Evolutionary conservation across 2,329 filamentous ascomycete genomes (phyloP).

Genomic region (Aspergillus quadricinctus): DNA sequence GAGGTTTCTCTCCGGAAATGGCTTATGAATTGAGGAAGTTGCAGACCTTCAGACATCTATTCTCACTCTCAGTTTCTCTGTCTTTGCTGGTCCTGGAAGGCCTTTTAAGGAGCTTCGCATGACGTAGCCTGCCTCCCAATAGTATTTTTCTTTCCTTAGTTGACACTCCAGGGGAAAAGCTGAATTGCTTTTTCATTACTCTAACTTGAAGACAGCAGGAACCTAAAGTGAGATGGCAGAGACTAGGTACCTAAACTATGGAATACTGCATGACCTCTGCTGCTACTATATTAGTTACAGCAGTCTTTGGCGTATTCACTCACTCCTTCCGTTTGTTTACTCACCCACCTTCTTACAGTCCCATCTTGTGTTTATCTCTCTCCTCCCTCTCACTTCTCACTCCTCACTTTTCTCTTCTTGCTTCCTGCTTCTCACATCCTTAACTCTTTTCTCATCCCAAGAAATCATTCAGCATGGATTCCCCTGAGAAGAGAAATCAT

Average conservation of each 20-base stretch:
- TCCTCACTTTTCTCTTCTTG: background rate
- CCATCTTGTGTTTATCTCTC: background rate
- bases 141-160: background rate
- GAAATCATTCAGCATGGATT: background rate
- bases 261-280: background rate
- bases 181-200: too few species aligned
- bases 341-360: background rate
- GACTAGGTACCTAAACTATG: background rate
- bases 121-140: background rate
- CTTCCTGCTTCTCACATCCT: too few species aligned
- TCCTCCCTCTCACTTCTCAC: background rate
- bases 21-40: slow-evolving; percentile 16
- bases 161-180: background rate
- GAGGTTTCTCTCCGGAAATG: slow-evolving; percentile 10
- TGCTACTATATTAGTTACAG: background rate
- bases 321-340: background rate
- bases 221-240: too few species aligned
- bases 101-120: background rate
- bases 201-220: too few species aligned
- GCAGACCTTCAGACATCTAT: background rate
- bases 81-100: background rate
- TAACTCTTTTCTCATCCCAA: background rate
- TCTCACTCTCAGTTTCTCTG: background rate
- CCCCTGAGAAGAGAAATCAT: background rate
- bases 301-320: too few species aligned